phyloP scores from a whole-genome alignment of 495 filamentous ascomycete genomes.

The Eremomyces bilateralis region DNA sequence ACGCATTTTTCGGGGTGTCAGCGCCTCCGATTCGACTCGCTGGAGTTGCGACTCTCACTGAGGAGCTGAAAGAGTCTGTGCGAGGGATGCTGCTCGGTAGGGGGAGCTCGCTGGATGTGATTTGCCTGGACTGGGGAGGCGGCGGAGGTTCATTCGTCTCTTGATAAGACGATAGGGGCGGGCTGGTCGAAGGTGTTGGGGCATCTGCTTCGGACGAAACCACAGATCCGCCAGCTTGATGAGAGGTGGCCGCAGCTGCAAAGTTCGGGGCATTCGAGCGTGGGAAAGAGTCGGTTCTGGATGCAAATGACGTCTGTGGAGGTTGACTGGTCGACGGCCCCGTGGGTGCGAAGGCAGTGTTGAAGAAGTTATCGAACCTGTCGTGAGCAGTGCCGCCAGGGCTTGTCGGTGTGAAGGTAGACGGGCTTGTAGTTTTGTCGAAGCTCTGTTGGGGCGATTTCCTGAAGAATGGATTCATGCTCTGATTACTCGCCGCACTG shows the following conservation, averaged over 20 bases:
- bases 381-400: constrained; percentile 24
- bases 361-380: too few species aligned
- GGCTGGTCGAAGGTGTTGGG: constrained; percentile 42
- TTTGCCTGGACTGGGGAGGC: constrained; percentile 44
- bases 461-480: constrained; percentile 78
- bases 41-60: constrained; percentile 62
- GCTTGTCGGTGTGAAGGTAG: constrained; percentile 28
- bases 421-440: constrained; percentile 43
- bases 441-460: constrained; percentile 41
- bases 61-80: constrained; percentile 48
- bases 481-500: constrained; percentile 53
- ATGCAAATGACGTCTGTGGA: too few species aligned
- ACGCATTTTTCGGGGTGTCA: constrained; percentile 31
- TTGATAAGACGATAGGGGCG: constrained; percentile 27
- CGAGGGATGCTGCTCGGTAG: constrained; percentile 30
- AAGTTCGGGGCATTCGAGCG: too few species aligned
- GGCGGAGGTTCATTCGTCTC: constrained; percentile 36
- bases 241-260: constrained; percentile 27
- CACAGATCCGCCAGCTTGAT: constrained; percentile 25
- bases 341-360: too few species aligned
- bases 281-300: constrained; percentile 28
- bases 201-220: constrained; percentile 22
- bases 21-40: constrained; percentile 45
- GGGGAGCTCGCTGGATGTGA: constrained; percentile 48
- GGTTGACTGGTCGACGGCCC: too few species aligned